A percentile compares a stretch with the other conserved stretches of the same genome.
phyloP scores from a whole-genome alignment of 139 green algal genomes.

The Micractinium sp. region DNA sequence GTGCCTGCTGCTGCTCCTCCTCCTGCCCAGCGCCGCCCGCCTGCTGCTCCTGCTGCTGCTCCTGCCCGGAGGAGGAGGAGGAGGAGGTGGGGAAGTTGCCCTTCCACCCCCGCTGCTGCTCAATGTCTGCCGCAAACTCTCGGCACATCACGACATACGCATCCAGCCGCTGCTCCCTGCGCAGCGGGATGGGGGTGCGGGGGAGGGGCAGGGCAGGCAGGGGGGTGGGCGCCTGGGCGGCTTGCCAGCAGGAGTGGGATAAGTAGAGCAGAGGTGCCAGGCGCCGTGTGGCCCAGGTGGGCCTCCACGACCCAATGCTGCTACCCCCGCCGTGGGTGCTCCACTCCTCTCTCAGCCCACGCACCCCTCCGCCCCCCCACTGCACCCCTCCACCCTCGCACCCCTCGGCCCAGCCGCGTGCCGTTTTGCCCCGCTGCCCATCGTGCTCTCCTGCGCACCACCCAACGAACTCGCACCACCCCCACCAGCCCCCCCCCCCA shows the following conservation, averaged over 20 bases:
- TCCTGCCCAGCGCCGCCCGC: too few species aligned
- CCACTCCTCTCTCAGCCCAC: too few species aligned
- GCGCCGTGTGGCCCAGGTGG: too few species aligned
- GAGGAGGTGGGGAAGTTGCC: not conserved
- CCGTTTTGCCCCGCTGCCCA: too few species aligned
- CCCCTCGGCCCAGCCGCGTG: too few species aligned
- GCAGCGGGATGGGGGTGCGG: not conserved
- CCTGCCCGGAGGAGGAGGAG: not conserved
- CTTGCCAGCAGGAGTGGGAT: not conserved
- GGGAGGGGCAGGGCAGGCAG: not conserved
- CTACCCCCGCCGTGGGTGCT: too few species aligned
- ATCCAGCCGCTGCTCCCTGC: slow-evolving; percentile 42
- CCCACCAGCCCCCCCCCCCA: not conserved
- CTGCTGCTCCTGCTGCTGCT: not conserved
- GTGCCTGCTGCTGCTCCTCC: too few species aligned
- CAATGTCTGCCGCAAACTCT: slow-evolving; percentile 41
- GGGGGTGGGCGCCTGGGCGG: too few species aligned
- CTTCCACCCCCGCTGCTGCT: slow-evolving; percentile 27
- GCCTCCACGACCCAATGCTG: too few species aligned
- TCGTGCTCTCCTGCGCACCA: not conserved
- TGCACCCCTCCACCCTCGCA: not conserved
- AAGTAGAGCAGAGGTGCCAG: too few species aligned
- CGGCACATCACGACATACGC: slow-evolving; percentile 46
- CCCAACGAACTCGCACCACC: not conserved
- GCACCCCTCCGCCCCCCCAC: too few species aligned